These are phyloP conservation scores for Lactarius hengduanensis DNA, from an alignment of 768 basidiomycete species.

Conservation along the genomic window DNA sequence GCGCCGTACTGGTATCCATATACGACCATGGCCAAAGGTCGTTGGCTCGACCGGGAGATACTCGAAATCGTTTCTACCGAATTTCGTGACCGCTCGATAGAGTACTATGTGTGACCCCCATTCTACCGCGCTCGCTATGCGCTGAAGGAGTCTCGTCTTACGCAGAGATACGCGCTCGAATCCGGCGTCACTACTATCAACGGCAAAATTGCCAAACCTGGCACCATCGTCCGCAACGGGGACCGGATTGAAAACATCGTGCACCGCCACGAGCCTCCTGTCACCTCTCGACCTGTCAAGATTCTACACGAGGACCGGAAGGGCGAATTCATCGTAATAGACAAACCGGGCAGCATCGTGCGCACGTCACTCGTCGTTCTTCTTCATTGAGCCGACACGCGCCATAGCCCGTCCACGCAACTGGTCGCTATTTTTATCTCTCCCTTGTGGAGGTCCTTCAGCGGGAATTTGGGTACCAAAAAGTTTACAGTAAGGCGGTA, in stretches of 20 bases:
- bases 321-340: constrained; percentile 84
- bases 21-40: constrained; percentile 87
- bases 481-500: constrained; percentile 69
- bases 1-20: constrained; percentile 93
- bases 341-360: constrained; percentile 97
- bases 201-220: constrained; percentile 74
- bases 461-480: constrained; percentile 76
- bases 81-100: constrained; percentile 90
- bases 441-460: constrained; percentile 85
- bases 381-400: neutral
- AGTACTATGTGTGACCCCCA: constrained; percentile 79
- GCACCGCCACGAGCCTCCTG: constrained; percentile 96
- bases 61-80: constrained; percentile 92
- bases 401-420: constrained; percentile 82
- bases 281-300: constrained; percentile 79
- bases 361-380: constrained; percentile 40
- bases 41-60: constrained; percentile 86
- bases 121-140: neutral
- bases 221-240: constrained; percentile 77
- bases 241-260: constrained; percentile 95
- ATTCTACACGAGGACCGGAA: constrained; percentile 76
- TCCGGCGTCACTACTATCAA: constrained; percentile 96
- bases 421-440: constrained; percentile 87
- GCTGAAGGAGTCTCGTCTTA: neutral
- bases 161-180: constrained; percentile 66